Evolutionary conservation across 1,284 basidiomycete species (phyloP), one percentile per base, ranked within the genome.

Genomic region (Sporisorium exsertum): DNA sequence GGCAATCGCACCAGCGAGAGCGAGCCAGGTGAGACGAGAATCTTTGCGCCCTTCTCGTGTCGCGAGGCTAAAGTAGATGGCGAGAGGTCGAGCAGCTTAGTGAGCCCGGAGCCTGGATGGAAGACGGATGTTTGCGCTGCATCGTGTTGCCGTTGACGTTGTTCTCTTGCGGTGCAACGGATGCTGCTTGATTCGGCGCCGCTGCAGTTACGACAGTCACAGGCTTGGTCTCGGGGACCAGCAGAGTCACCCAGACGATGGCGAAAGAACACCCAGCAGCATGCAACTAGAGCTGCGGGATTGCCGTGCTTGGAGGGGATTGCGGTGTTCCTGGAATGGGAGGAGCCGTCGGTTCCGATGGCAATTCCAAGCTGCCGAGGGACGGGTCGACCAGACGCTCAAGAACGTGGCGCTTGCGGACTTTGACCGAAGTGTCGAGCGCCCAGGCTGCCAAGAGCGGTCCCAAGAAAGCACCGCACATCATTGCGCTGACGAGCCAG

Each of bases 371-470:
- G 55, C 33, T 45, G 35, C 32, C 40, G 40, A 32, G 16, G 32
- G 46, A n/a, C 2, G 32, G n/a, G 10, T 29, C 24, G 51, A 61
- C 29, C 15, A 58, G 16, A 9, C 20, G 51, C 18, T 53, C 43
- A 16, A 49, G 16, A 8, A 37, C 24, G 26, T 24, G 22, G 5
- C 32, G 59, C 0, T 60, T 57, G 52, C 60, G 64, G 27, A 59
- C 50, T 29, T 58, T 59, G 52, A 68, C 62, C 12, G 62, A 70
- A 13, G 59, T 70, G 5, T 64, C 46, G 18, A 76, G 62, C 1
- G 69, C 69, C 73, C 73, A 76, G 15, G 73, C 73, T 18, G 73
- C 73, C 16, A 76, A 32, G 0, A 72, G 54, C 6, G 73, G 73
- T 2, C 73, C 73, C 16, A 76, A 63, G 49, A 76, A 76, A 5